Evolutionary conservation across 2,329 filamentous ascomycete species (phyloP).

Genomic region (Cryphonectria carpinicola): DNA sequence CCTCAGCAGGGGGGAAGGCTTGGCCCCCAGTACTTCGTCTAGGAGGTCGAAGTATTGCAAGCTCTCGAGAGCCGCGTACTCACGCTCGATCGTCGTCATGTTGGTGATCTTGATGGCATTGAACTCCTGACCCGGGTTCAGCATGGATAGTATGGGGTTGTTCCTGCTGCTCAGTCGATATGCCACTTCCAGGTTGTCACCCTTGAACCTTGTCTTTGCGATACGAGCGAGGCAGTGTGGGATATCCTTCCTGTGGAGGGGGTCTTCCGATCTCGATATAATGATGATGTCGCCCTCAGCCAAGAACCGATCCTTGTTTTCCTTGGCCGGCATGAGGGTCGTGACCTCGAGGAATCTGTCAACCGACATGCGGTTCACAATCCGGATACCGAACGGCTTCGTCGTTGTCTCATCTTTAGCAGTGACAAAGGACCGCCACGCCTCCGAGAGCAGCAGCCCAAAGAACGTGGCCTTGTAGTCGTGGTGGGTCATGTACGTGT

Average conservation of each 20-base stretch:
- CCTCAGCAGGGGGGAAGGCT: conserved; percentile 83
- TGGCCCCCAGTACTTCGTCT: conserved; percentile 82
- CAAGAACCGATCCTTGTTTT: conserved; percentile 74
- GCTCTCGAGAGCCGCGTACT: conserved; percentile 89
- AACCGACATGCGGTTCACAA: conserved; percentile 85
- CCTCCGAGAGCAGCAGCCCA: conserved; percentile 86
- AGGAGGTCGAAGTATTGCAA: conserved; percentile 95
- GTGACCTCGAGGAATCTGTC: conserved; percentile 93
- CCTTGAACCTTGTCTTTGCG: conserved; percentile 78
- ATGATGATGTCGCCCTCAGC: conserved; percentile 88
- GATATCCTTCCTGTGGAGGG: conserved; percentile 66
- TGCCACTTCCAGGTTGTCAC: conserved; percentile 78
- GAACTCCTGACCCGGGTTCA: conserved; percentile 72
- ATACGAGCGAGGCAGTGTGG: conserved; percentile 88
- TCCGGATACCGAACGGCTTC: conserved; percentile 83
- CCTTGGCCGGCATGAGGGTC: conserved; percentile 77
- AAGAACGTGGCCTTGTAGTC: conserved; percentile 91
- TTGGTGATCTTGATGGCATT: conserved; percentile 85
- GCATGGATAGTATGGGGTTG: conserved; percentile 62
- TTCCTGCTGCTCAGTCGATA: conserved; percentile 77
- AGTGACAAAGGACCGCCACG: conserved; percentile 92
- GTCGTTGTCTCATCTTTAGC: conserved; percentile 83
- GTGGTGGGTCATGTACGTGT: conserved; percentile 73
- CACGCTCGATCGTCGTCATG: conserved; percentile 91
- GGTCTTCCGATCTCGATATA: conserved; percentile 74